Conservation (phyloP, 2,329 filamentous ascomycete genomes). For the Fusarium protoensiforme region DNA sequence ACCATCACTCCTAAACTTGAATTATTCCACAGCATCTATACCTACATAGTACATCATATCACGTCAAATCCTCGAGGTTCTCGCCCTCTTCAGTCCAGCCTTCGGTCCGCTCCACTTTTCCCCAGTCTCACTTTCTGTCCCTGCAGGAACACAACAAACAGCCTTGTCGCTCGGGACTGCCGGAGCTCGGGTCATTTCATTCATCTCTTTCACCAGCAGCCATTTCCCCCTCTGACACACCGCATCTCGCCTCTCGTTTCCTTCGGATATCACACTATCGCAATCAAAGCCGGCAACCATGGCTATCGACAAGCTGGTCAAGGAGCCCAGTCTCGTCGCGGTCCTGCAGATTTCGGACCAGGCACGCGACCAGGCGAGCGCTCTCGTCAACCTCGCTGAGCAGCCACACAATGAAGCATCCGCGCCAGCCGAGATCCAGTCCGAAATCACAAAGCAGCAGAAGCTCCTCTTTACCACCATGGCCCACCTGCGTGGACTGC, state of each 20-base stretch:
- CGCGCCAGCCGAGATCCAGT: conserved; percentile 59
- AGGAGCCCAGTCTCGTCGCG: conserved; percentile 65
- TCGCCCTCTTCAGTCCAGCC: neutral
- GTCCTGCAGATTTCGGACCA: conserved; percentile 79
- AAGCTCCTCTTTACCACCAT: conserved; percentile 84
- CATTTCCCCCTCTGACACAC: neutral
- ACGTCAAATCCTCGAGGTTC: neutral
- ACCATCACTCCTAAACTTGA: neutral
- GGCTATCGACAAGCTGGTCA: conserved; percentile 54
- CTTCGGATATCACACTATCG: neutral
- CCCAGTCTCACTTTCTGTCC: neutral
- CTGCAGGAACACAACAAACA: conserved; percentile 22
- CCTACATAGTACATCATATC: neutral
- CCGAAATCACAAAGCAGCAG: conserved; percentile 78
- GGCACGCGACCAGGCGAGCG: conserved; percentile 77
- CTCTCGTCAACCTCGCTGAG: conserved; percentile 67
- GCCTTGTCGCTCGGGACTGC: neutral
- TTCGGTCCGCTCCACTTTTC: conserved; percentile 2
- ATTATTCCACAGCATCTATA: neutral
- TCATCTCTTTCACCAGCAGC: neutral
- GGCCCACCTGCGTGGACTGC: conserved; percentile 82
- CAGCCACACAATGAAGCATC: conserved; percentile 55
- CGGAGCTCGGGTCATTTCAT: conserved; percentile 1
- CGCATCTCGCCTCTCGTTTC: neutral
- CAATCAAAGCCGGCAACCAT: conserved; percentile 36